phyloP scores from a whole-genome alignment of 140 eudicot genomes.

The Ambrosia hybrid region DNA sequence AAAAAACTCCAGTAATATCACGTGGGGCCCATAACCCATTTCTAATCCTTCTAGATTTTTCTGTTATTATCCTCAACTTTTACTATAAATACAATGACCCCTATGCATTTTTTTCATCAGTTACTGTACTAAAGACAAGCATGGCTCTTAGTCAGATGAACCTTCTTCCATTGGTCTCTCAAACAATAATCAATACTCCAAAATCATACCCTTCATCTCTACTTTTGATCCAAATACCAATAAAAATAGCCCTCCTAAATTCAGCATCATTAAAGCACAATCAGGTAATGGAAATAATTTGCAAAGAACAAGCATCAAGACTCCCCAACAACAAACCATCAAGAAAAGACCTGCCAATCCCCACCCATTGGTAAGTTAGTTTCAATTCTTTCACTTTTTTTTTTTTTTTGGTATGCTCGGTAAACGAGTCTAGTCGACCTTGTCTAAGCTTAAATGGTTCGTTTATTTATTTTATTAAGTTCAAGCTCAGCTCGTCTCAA shows the following conservation, averaged over 20 bases:
- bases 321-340: slow-evolving; percentile 40
- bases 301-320: slow-evolving; percentile 41
- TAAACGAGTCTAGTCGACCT: too few species aligned
- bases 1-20: neutral
- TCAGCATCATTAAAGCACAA: slow-evolving; percentile 34
- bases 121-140: neutral
- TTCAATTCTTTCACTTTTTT: neutral
- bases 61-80: slow-evolving; percentile 22
- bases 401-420: neutral
- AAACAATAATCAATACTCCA: slow-evolving; percentile 2
- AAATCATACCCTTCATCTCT: slow-evolving; percentile 24
- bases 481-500: too few species aligned
- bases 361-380: slow-evolving; percentile 47
- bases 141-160: slow-evolving; percentile 44
- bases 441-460: too few species aligned
- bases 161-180: slow-evolving; percentile 16
- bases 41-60: slow-evolving; percentile 26
- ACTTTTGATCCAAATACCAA: slow-evolving; percentile 1
- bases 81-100: slow-evolving; percentile 32
- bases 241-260: slow-evolving; percentile 21
- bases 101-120: neutral
- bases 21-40: neutral
- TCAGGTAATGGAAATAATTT: slow-evolving; percentile 44
- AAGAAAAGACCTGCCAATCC: slow-evolving; percentile 41
- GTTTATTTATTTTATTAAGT: too few species aligned